Percentiles rank a stretch among this genome's conserved stretches.
Conservation (phyloP, 2,329 filamentous ascomycete genomes). For the Exophiala spinifera region DNA sequence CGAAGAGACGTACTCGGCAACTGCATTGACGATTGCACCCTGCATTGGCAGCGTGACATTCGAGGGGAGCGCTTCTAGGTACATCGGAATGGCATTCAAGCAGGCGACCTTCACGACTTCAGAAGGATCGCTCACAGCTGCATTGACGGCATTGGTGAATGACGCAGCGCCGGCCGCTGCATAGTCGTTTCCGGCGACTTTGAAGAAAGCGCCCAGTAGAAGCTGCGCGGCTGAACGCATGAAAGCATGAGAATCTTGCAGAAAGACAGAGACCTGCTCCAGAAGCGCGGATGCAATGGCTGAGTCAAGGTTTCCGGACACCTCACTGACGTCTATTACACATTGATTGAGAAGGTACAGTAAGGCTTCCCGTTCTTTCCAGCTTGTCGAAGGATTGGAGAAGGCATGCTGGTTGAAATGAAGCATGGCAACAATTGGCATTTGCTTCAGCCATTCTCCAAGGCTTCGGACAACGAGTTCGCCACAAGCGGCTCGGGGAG, state of each 20-base stretch:
- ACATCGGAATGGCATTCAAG: constrained; percentile 77
- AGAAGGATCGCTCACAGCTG: constrained; percentile 70
- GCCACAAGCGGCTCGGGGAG: constrained; percentile 84
- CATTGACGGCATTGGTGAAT: constrained; percentile 64
- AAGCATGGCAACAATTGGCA: constrained; percentile 74
- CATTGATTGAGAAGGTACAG: constrained; percentile 84
- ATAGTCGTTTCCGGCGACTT: constrained; percentile 60
- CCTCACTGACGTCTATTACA: constrained; percentile 77
- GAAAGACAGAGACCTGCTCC: constrained; percentile 74
- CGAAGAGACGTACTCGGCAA: constrained; percentile 69
- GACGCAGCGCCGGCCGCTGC: constrained; percentile 40
- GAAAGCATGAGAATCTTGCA: constrained; percentile 68
- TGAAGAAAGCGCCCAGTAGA: constrained; percentile 74
- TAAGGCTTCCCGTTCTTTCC: constrained; percentile 72
- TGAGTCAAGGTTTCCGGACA: constrained; percentile 65
- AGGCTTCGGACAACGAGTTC: constrained; percentile 83
- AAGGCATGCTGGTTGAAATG: constrained; percentile 58
- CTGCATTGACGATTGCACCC: constrained; percentile 55
- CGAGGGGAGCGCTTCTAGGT: constrained; percentile 54
- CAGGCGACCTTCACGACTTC: constrained; percentile 92
- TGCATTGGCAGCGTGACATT: constrained; percentile 58
- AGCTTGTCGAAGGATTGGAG: constrained; percentile 37
- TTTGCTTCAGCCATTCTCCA: constrained; percentile 79
- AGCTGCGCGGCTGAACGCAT: constrained; percentile 84
- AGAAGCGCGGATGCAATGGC: constrained; percentile 72